These are phyloP conservation scores for Baeospora myosura DNA, from an alignment of 1,284 basidiomycete species.

Conservation along the genomic window DNA sequence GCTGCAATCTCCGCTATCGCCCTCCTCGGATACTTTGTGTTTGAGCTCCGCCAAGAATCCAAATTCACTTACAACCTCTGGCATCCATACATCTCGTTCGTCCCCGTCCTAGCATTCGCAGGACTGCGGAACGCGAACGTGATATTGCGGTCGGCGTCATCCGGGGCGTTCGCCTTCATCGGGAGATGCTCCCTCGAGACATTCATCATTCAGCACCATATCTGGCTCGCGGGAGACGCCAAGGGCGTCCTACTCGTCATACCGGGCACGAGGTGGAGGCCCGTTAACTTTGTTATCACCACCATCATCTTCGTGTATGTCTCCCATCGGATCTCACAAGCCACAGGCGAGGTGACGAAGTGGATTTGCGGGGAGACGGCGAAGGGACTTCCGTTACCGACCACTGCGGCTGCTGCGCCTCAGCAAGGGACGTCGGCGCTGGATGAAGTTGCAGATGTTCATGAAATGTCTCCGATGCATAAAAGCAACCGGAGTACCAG, in stretches of 20 bases:
- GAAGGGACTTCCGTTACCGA: slow-evolving; percentile 1
- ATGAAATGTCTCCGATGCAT: no score
- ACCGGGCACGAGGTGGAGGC: slow-evolving; percentile 66
- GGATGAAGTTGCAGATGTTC: neutral
- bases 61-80: slow-evolving; percentile 83
- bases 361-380: slow-evolving; percentile 48
- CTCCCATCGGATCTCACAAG: slow-evolving; percentile 67
- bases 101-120: slow-evolving; percentile 74
- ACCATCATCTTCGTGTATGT: slow-evolving; percentile 74
- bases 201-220: slow-evolving; percentile 85
- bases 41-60: slow-evolving; percentile 67
- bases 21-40: slow-evolving; percentile 74
- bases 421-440: neutral
- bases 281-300: slow-evolving; percentile 71
- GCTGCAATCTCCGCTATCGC: slow-evolving; percentile 43
- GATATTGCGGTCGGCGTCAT: slow-evolving; percentile 62
- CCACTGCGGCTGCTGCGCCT: slow-evolving; percentile 12
- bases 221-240: slow-evolving; percentile 84
- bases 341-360: slow-evolving; percentile 66
- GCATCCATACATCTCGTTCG: slow-evolving; percentile 78
- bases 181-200: slow-evolving; percentile 81
- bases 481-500: no score
- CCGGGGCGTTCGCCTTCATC: slow-evolving; percentile 69
- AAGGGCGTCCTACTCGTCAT: slow-evolving; percentile 78
- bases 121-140: slow-evolving; percentile 71